Evolutionary conservation across 352 stramenopile genomes (phyloP).

Genomic region (Pythium phragmiticola): DNA sequence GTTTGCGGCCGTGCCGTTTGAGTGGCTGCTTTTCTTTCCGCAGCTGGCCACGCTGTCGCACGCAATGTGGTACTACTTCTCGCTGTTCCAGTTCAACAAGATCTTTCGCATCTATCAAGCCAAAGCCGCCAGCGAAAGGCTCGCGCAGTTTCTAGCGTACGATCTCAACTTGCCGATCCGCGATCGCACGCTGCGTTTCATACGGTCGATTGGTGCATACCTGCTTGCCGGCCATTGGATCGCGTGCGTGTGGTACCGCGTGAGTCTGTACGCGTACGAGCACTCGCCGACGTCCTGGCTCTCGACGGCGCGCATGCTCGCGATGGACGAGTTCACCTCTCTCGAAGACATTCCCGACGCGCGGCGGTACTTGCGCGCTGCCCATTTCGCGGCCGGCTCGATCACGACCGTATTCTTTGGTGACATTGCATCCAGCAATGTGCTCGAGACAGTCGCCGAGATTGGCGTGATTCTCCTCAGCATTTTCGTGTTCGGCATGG

Average conservation of each 20-base stretch:
- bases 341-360: conserved; percentile 40
- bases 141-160: conserved; percentile 48
- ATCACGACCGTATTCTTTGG: conserved; percentile 75
- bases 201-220: conserved; percentile 49
- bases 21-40: conserved; percentile 51
- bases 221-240: conserved; percentile 69
- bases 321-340: conserved; percentile 41
- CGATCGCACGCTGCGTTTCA: conserved; percentile 52
- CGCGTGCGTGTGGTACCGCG: conserved; percentile 59
- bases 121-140: conserved; percentile 47
- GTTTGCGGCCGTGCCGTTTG: conserved; percentile 40
- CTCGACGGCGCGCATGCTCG: conserved; percentile 50
- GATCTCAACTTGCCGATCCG: conserved; percentile 54
- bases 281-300: conserved; percentile 60
- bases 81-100: conserved; percentile 64
- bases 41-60: conserved; percentile 24
- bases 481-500: conserved; percentile 72
- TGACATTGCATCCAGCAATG: conserved; percentile 63
- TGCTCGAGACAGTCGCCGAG: conserved; percentile 55
- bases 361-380: conserved; percentile 51
- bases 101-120: conserved; percentile 46
- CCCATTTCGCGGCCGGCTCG: conserved; percentile 60
- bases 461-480: conserved; percentile 58
- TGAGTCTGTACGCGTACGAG: conserved; percentile 43
- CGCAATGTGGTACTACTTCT: conserved; percentile 54